Evolutionary conservation across 2,329 filamentous ascomycete species (phyloP), one percentile per base, ranked within the genome.

Genomic region (Gnomoniopsis smithogilvyi): DNA sequence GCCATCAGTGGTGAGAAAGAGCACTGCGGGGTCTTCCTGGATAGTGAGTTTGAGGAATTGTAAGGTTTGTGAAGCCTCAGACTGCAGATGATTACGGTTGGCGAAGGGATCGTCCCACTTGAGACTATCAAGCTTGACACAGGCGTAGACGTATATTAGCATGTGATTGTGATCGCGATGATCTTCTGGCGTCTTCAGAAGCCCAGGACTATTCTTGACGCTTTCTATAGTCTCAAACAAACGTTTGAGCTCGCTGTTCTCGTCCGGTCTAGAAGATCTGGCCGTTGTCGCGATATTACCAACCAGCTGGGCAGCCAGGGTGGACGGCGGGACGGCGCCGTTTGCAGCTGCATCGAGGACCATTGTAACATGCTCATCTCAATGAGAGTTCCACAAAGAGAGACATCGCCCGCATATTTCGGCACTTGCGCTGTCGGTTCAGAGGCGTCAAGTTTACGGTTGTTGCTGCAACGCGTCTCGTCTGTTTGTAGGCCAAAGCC

Each of bases 301-400:
- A 64, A 95, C 91, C 59, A 97, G 86, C 72, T 96, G 91, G 14
- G 91, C 91, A 54, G 93, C 92, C 67, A 96, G 81, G 11, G 92
- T 96, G 17, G 93, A 96, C 14, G 92, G 89, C 43, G 86, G 85
- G 49, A 78, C 76, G 11, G 60, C 69, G 55, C 69, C 60, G 26
- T 60, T 48, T 41, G 56, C 57, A 33, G 52, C 51, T 33, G 63
- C 54, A 43, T 62, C 53, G 33, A 51, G 53, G 54, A 53, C 60
- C 60, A 62, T 62, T 17, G 47, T 51, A 24, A 38, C 50, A 50
- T 22, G 22, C 11, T 51, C 53, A 60, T 51, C 45, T 57, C 60
- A 54, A 50, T 21, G 4, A 19, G 26, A 50, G 34, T 36, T n/a
- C 7, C 15, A 22, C 6, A 46, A 43, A 17, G 50, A 60, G 53